Percentiles rank a stretch among this genome's conserved stretches.
Evolutionary conservation across 2,329 filamentous ascomycete genomes (phyloP).

Genomic region (Beauveria caledonica): DNA sequence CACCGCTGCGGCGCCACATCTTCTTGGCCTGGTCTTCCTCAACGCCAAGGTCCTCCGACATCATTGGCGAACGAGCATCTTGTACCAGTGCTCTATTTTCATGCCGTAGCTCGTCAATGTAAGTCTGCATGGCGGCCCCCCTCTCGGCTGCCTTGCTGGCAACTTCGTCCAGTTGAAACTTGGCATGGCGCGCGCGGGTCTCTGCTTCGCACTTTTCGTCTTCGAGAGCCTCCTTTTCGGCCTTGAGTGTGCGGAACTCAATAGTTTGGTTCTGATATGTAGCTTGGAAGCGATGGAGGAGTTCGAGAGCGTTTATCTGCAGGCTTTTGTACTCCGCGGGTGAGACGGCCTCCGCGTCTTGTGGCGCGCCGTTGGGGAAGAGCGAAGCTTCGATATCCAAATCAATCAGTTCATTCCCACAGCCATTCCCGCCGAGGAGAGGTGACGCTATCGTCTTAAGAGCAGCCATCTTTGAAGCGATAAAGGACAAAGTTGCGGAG

Average conservation of each 20-base stretch:
- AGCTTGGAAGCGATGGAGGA: constrained; percentile 47
- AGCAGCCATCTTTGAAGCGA: constrained; percentile 38
- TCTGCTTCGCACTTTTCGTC: constrained; percentile 51
- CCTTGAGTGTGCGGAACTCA: constrained; percentile 41
- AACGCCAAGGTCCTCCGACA: constrained; percentile 46
- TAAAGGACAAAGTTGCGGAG: constrained; percentile 36
- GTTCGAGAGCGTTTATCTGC: constrained; percentile 46
- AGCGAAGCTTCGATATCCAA: constrained; percentile 48
- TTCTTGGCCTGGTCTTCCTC: constrained; percentile 40
- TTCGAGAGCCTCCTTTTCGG: constrained; percentile 43
- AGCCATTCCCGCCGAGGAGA: constrained; percentile 18
- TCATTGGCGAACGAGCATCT: constrained; percentile 26
- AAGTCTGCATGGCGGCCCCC: constrained; percentile 40
- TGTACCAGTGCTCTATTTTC: constrained; percentile 41
- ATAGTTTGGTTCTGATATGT: constrained; percentile 48
- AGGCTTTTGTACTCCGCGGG: constrained; percentile 54
- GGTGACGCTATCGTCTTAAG: constrained; percentile 23
- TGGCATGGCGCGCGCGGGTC: constrained; percentile 44
- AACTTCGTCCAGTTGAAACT: constrained; percentile 53
- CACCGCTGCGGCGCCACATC: constrained; percentile 34
- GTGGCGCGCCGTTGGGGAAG: constrained; percentile 37
- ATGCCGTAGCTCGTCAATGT: constrained; percentile 42
- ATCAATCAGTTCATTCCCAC: constrained; percentile 45
- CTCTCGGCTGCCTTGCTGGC: constrained; percentile 44
- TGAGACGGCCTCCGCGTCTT: constrained; percentile 43